Base-by-base conservation (phyloP, 345 rosid genomes). In the Pistacia atlantica region DNA sequence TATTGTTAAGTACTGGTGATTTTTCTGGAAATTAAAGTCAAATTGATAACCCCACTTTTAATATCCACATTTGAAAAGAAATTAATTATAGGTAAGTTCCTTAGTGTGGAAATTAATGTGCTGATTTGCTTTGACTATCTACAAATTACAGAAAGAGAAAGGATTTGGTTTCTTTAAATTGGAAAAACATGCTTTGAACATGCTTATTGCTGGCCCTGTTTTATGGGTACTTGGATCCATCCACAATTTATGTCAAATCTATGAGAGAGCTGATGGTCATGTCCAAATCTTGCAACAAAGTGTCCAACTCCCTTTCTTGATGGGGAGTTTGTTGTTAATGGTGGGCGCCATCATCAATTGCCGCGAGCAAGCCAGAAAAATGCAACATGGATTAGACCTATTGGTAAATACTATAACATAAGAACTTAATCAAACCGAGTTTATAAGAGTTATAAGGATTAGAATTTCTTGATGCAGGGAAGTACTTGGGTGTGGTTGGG, bases 181-280 rank as follows among this genome's bases (percentile, higher is more conserved):
- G 66, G 96, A 89, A 75, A 88, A 73, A 77, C 97, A 87, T 46
- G 91, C 92, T 12, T 20, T 85, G 78, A 86, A 86, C 79, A 79
- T 92, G 97, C 89, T 93, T 57, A 65, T 89, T 8, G 95, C 93
- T 0, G 97, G 97, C 37, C 86, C 93, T 18, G 84, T 82, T 60
- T 77, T 95, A 11, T 92, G 97, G 99, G 65, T 85, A 54, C 69
- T 92, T 17, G 99, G 99, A 4, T 93, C 98, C 7, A 82, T 95
- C 77, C 95, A 86, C 77, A 95, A 93, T 88, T 89, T 92, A 7
- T 93, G 98, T 80, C 98, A 93, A 79, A 87, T 89, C 75, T 96
- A 93, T 45, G 97, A 92, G 84, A 83, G 93, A 82, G 97, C 97
- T 2, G 94, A 92, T 74, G 95, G 89, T 5, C 97, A 90, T 58